A percentile compares a stretch with the other conserved stretches of the same genome.
phyloP scores from a whole-genome alignment of 2,329 filamentous ascomycete genomes.

The Aspergillus terreus region DNA sequence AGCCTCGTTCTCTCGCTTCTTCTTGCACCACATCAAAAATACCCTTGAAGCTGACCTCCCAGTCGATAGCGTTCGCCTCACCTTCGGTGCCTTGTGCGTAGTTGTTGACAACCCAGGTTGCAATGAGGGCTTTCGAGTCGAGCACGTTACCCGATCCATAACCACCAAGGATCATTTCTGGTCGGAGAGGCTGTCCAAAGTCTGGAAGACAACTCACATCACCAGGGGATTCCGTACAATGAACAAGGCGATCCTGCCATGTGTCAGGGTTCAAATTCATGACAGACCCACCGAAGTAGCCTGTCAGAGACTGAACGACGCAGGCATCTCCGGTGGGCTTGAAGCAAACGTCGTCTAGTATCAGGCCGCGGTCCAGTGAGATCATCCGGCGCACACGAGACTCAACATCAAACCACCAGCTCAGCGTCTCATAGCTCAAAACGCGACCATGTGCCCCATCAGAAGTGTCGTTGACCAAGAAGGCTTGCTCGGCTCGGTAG shows the following conservation, averaged over 20 bases:
- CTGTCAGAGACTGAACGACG: slow-evolving; percentile 87
- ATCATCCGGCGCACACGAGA: slow-evolving; percentile 68
- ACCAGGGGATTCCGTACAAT: slow-evolving; percentile 76
- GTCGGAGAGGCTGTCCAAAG: slow-evolving; percentile 84
- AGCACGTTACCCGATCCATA: slow-evolving; percentile 63
- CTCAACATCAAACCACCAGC: slow-evolving; percentile 94
- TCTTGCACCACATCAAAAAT: slow-evolving; percentile 72
- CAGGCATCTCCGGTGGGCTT: slow-evolving; percentile 88
- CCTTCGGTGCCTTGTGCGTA: slow-evolving; percentile 68
- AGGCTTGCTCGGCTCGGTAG: slow-evolving; percentile 88
- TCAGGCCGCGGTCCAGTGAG: slow-evolving; percentile 64
- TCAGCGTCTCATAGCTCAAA: slow-evolving; percentile 79
- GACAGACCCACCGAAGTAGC: slow-evolving; percentile 74
- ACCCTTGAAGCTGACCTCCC: slow-evolving; percentile 75
- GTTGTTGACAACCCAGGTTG: slow-evolving; percentile 94
- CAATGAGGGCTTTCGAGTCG: slow-evolving; percentile 74
- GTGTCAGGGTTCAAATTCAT: slow-evolving; percentile 57
- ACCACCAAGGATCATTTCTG: slow-evolving; percentile 80
- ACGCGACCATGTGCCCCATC: slow-evolving; percentile 66
- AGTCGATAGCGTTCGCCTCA: slow-evolving; percentile 76
- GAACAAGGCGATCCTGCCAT: slow-evolving; percentile 70
- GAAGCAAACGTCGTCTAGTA: slow-evolving; percentile 82
- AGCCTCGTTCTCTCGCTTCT: slow-evolving; percentile 72
- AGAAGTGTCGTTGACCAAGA: slow-evolving; percentile 82
- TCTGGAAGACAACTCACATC: slow-evolving; percentile 70